These are phyloP conservation scores for Aspergillus sp. DNA, from an alignment of 2,329 filamentous ascomycete species.

Conservation along the genomic window DNA sequence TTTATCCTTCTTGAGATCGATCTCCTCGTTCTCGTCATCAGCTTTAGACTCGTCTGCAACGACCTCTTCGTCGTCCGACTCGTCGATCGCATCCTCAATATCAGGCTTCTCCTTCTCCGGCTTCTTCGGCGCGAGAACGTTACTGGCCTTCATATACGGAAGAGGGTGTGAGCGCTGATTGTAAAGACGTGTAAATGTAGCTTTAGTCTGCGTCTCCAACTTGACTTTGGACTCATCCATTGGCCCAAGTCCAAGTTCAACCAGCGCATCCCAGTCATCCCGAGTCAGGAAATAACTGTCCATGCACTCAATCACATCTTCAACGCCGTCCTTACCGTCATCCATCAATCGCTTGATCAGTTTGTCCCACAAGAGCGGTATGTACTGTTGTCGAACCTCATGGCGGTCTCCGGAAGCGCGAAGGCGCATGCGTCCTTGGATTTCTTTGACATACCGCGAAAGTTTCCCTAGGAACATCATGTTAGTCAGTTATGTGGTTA, in stretches of 20 bases:
- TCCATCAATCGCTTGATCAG: constrained; percentile 71
- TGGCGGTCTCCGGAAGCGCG: constrained; percentile 86
- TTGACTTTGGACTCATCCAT: constrained; percentile 74
- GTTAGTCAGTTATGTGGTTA: constrained; percentile 4
- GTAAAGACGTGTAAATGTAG: constrained; percentile 87
- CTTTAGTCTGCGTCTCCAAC: constrained; percentile 82
- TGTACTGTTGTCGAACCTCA: constrained; percentile 90
- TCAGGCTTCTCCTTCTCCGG: constrained; percentile 76
- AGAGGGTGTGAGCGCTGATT: constrained; percentile 84
- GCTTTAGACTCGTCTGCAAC: constrained; percentile 55
- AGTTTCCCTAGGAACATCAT: constrained; percentile 54
- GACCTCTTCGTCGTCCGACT: constrained; percentile 73
- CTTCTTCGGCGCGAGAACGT: constrained; percentile 70
- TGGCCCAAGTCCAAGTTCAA: constrained; percentile 84
- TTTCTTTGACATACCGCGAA: constrained; percentile 80
- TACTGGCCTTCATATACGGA: constrained; percentile 93
- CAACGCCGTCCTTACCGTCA: constrained; percentile 79
- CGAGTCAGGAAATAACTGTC: constrained; percentile 93
- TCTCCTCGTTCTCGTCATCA: constrained; percentile 70
- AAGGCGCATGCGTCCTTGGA: constrained; percentile 95
- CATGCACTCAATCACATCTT: constrained; percentile 89
- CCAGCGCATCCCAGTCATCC: constrained; percentile 90
- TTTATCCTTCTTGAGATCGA: constrained; percentile 91
- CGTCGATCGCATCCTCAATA: constrained; percentile 92
- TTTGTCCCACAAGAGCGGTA: constrained; percentile 83